Base-by-base conservation (phyloP, 225 moss, liverwort and hornwort species). In the Neckera pumila region DNA sequence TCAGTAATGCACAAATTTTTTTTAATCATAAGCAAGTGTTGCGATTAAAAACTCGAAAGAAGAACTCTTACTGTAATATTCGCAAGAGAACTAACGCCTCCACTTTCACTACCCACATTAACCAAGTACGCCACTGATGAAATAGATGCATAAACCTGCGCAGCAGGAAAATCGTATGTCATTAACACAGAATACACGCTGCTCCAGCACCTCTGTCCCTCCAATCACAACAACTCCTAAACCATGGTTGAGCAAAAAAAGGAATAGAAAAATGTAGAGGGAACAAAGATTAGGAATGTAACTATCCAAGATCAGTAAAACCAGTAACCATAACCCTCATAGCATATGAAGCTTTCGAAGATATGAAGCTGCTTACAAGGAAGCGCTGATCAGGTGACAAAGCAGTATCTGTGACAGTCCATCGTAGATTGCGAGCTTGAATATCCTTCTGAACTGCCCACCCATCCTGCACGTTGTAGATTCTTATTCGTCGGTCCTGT, bases 401-500 rank as follows among this genome's bases (percentile, higher is more conserved):
- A 59, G 96, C 96, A 63, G 96, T 98, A 54, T 98, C 98, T 30
- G 98, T 98, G 54, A 98, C 94, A 79, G 98, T 98, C 98, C 98
- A 98, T 38, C 94, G 93, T 51, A 96, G 92, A 88, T 98, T 97
- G 65, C 97, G 96, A 79, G 96, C 95, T 81, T 93, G 82, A 22
- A 98, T 90, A 65, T 98, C 95, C 89, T 98, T 98, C 71, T 96
- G 94, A 65, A 98, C 89, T 87, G 79, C 85, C 97, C 97, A 98
- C 47, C 90, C 90, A 91, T 94, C 90, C 73, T 98, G 96, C 40
- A 97, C 95, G 86, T 96, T 95, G 90, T 97, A 98, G 61, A 98
- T 94, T 78, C 92, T 95, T 45, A 98, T 95, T 83, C 94, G 86
- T 74, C 93, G 93, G 91, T 97, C 95, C 98, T 98, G 89, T 38